Percentiles rank a stretch among this genome's conserved stretches.
phyloP scores from a whole-genome alignment of 768 basidiomycete species.

The Crepidotus variabilis region DNA sequence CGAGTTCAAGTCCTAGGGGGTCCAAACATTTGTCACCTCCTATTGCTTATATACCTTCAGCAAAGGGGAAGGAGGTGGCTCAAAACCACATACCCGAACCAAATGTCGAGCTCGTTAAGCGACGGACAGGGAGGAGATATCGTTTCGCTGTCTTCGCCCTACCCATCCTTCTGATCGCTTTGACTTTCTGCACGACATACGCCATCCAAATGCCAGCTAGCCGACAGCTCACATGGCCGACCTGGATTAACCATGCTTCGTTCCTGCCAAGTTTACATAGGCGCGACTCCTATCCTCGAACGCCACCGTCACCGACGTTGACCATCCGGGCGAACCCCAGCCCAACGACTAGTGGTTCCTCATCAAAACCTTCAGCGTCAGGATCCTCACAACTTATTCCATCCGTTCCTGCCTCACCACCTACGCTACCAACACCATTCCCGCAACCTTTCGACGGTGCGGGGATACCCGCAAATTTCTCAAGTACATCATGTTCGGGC shows the following conservation, averaged over 20 bases:
- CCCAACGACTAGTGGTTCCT: constrained; percentile 40
- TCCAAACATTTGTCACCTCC: neutral
- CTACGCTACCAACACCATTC: constrained; percentile 68
- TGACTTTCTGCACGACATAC: constrained; percentile 49
- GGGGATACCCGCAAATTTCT: constrained; percentile 61
- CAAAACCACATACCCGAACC: neutral
- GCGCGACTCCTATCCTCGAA: neutral
- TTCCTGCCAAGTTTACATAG: neutral
- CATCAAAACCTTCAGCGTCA: constrained; percentile 11
- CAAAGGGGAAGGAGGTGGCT: neutral
- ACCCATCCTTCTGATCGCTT: constrained; percentile 50
- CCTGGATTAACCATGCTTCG: constrained; percentile 18
- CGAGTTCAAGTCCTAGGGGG: constrained; percentile 9
- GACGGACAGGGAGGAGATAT: constrained; percentile 38
- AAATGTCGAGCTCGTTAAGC: constrained; percentile 28
- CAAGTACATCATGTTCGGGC: constrained; percentile 55
- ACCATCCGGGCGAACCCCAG: constrained; percentile 28
- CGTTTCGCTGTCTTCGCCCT: constrained; percentile 52
- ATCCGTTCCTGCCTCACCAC: constrained; percentile 45
- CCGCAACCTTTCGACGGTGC: constrained; percentile 67
- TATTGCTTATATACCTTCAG: neutral
- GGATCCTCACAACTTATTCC: constrained; percentile 29
- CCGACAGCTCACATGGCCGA: constrained; percentile 21
- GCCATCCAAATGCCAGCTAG: constrained; percentile 37
- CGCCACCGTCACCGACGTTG: constrained; percentile 8